Evolutionary conservation across 805 yeast genomes (phyloP), one percentile per base, ranked within the genome.

Genomic region (Pachysolen tannophilus): DNA sequence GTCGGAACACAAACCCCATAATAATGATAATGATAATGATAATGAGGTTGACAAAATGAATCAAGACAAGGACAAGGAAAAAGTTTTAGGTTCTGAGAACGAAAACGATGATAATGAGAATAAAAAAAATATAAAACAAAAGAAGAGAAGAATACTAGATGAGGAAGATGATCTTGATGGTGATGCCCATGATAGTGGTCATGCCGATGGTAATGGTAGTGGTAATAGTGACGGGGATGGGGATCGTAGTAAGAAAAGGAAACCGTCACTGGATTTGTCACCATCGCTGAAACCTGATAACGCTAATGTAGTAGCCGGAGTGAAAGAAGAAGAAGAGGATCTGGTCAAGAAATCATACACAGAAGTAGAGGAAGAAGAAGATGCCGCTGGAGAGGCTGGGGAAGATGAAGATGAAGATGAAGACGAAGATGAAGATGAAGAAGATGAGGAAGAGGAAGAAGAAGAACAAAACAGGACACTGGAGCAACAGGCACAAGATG

Each of bases 401-500:
- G 43, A 37, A 5, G 34, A 27, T 2, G 44, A 40, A 8, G 32
- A 34, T n/a, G 38, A 42, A 11, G 43, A 30, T 5, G 43, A 38
- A 11, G 48, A 42, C 3, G 38, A 40, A 5, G 48, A 49, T 43
- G 14, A 47, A 36, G n/a, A 55, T 51, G 10, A 57, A 48, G 36
- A 43, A 20, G 46, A 44, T 15, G 48, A 43, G 6, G 43, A 39
- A 7, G 40, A 34, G 7, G 49, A 47, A 8, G 49, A 43, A n/a
- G 46, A 40, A 6, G 54, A 43, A 32, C 35, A 37, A 6, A 43
- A 37, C 28, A 35, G 33, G 19, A 35, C 33, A 5, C 52, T 44
- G 14, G 48, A 40, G 18, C 55, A 46, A 6, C 53, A 34, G n/a
- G 34, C 31, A 16, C 8, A 39, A 17, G 48, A 44, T 24, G 52